Percentiles rank a stretch among this genome's conserved stretches.
phyloP scores from a whole-genome alignment of 1,139 yeast genomes.

The Diutina ranongensis region DNA sequence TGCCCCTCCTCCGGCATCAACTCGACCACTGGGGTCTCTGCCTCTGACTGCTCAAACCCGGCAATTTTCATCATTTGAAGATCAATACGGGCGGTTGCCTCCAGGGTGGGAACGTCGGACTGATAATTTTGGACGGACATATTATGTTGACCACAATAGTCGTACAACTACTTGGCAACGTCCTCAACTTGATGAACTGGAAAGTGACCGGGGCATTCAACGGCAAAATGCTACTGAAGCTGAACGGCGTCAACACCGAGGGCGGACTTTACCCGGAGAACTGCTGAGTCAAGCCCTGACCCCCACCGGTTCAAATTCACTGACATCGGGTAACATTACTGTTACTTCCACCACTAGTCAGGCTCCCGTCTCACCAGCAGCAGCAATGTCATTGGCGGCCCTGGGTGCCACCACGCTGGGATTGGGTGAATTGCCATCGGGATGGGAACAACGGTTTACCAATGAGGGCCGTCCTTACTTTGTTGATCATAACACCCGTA shows the following conservation, averaged over 20 bases:
- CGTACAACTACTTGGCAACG: constrained; percentile 98
- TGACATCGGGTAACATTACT: constrained; percentile 32
- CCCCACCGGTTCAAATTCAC: constrained; percentile 14
- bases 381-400: constrained; percentile 73
- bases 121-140: constrained; percentile 93
- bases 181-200: constrained; percentile 68
- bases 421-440: constrained; percentile 91
- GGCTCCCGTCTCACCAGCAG: constrained; percentile 48
- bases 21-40: constrained; percentile 7
- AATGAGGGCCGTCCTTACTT: constrained; percentile 97
- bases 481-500: constrained; percentile 96
- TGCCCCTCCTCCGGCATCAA: constrained; percentile 8
- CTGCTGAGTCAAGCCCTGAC: constrained; percentile 15
- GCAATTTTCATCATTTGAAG: constrained; percentile 88
- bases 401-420: constrained; percentile 94
- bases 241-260: constrained; percentile 85
- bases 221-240: constrained; percentile 61
- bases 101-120: constrained; percentile 99
- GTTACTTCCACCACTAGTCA: constrained; percentile 35
- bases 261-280: constrained; percentile 80
- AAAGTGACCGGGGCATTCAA: constrained; percentile 51
- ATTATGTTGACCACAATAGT: constrained; percentile 95
- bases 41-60: constrained; percentile 18
- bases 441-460: constrained; percentile 98
- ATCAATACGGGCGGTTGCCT: constrained; percentile 90